Conservation (phyloP, 2,329 filamentous ascomycete genomes). For the Arthrinium puccinioides region DNA sequence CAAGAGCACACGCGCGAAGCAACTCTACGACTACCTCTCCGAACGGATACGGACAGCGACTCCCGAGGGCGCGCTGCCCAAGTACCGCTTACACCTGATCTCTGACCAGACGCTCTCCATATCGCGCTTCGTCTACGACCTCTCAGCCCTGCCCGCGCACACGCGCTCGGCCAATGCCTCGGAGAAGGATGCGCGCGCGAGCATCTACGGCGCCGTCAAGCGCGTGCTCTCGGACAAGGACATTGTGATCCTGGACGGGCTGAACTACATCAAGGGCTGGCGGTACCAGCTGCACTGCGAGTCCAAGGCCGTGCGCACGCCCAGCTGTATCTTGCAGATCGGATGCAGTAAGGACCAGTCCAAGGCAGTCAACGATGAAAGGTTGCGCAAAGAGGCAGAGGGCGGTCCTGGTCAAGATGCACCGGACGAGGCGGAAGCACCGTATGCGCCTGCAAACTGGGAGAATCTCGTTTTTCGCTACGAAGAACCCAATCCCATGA, state of each 20-base stretch:
- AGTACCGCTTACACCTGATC: conserved; percentile 65
- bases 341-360: conserved; percentile 49
- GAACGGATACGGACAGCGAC: conserved; percentile 40
- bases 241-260: conserved; percentile 70
- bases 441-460: conserved; percentile 55
- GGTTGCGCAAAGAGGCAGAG: conserved; percentile 40
- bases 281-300: conserved; percentile 82
- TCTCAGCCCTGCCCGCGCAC: conserved; percentile 50
- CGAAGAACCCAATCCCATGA: conserved; percentile 82
- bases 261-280: conserved; percentile 89
- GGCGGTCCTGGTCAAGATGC: not conserved
- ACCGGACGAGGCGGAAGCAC: conserved; percentile 32
- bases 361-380: conserved; percentile 50
- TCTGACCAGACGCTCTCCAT: conserved; percentile 67
- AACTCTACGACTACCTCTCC: conserved; percentile 59
- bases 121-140: conserved; percentile 63
- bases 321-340: conserved; percentile 66
- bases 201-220: conserved; percentile 72
- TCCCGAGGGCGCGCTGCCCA: conserved; percentile 19
- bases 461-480: conserved; percentile 77
- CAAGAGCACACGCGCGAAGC: conserved; percentile 58
- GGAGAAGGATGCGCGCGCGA: conserved; percentile 76
- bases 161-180: conserved; percentile 64
- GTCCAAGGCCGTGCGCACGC: conserved; percentile 70
- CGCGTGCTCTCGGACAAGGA: conserved; percentile 63